Conservation (phyloP, 768 basidiomycete genomes). For the Lactarius evosmus region DNA sequence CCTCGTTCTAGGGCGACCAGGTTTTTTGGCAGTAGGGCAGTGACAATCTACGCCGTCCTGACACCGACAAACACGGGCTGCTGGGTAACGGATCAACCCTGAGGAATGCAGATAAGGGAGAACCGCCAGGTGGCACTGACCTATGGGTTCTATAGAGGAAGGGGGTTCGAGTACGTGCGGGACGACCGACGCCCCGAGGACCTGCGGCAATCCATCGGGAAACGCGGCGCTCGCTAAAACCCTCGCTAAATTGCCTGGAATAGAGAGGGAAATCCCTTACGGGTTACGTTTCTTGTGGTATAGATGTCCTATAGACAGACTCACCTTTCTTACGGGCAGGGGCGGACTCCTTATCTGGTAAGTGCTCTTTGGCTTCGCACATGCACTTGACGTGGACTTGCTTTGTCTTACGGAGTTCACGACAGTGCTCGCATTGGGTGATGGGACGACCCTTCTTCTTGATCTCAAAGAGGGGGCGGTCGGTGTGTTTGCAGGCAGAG, state of each 20-base stretch:
- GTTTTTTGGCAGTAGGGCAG: slow-evolving; percentile 19
- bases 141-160: slow-evolving; percentile 59
- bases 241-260: slow-evolving; percentile 49
- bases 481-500: slow-evolving; percentile 80
- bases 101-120: not conserved
- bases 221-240: slow-evolving; percentile 72
- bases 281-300: slow-evolving; percentile 31
- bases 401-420: slow-evolving; percentile 75
- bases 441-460: slow-evolving; percentile 92
- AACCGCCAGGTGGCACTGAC: slow-evolving; percentile 13
- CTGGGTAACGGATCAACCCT: not conserved
- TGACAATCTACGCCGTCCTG: slow-evolving; percentile 19
- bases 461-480: slow-evolving; percentile 88
- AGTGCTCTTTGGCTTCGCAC: slow-evolving; percentile 41
- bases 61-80: slow-evolving; percentile 40
- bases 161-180: slow-evolving; percentile 46
- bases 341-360: slow-evolving; percentile 17
- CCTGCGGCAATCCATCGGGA: slow-evolving; percentile 71
- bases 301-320: slow-evolving; percentile 33
- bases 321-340: slow-evolving; percentile 57
- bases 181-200: slow-evolving; percentile 63
- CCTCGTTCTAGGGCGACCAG: slow-evolving; percentile 9
- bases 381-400: slow-evolving; percentile 81
- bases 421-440: slow-evolving; percentile 85
- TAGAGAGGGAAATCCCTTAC: slow-evolving; percentile 35